Conservation (phyloP, 139 green algal species). For the Chlamydomonas eustigma region DNA sequence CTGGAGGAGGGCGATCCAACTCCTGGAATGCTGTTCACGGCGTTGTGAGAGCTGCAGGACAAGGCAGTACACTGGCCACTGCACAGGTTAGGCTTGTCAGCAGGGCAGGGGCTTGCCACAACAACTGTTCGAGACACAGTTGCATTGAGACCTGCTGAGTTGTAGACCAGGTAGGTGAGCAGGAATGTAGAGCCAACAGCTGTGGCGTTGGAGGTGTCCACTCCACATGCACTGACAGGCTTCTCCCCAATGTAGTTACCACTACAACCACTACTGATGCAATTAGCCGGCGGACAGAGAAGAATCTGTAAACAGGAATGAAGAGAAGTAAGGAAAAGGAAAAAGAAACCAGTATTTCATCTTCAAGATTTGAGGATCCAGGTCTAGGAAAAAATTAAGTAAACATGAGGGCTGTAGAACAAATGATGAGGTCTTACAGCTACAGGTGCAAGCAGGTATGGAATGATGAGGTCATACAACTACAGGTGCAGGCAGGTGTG, state of each 20-base stretch:
- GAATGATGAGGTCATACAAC: too few relatives aligned
- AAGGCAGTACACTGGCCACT: not conserved
- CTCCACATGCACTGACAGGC: not conserved
- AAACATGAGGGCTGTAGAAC: too few relatives aligned
- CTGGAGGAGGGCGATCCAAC: not conserved
- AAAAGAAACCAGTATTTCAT: too few relatives aligned
- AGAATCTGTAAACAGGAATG: not conserved
- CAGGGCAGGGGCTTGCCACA: conserved; percentile 17
- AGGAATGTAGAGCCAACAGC: not conserved
- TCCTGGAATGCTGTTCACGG: not conserved
- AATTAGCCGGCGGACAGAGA: not conserved
- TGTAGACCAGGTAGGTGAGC: not conserved
- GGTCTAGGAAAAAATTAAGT: too few relatives aligned
- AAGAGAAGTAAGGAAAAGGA: too few relatives aligned
- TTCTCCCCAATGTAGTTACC: not conserved
- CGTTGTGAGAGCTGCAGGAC: not conserved
- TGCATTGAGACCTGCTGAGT: conserved; percentile 7
- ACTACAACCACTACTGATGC: not conserved
- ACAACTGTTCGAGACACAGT: conserved; percentile 12
- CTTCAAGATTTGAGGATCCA: too few relatives aligned
- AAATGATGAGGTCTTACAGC: too few relatives aligned
- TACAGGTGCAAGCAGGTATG: too few relatives aligned
- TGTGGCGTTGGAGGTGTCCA: not conserved
- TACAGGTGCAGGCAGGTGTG: too few relatives aligned
- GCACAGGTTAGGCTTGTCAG: not conserved